A percentile compares a stretch with the other conserved stretches of the same genome.
Conservation (phyloP, 352 stramenopile genomes). For the Phytophthora pisi region DNA sequence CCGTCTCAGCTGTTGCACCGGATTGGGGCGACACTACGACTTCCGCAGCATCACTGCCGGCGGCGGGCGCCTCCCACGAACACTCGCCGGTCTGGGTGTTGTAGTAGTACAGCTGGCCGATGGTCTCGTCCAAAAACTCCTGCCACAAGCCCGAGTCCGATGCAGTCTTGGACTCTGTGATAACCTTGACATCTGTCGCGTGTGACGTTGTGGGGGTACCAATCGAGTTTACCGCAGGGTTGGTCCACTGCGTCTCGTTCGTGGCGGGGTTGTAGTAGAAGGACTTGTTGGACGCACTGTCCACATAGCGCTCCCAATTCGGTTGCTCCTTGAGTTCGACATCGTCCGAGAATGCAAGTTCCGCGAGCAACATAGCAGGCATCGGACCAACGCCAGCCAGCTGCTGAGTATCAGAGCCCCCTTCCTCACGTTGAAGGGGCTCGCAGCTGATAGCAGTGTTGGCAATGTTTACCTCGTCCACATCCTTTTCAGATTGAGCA, state of each 20-base stretch:
- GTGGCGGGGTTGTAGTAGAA: constrained; percentile 57
- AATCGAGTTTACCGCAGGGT: constrained; percentile 19
- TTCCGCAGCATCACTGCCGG: constrained; percentile 12
- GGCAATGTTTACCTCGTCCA: background rate
- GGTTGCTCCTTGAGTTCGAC: constrained; percentile 5
- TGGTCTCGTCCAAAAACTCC: constrained; percentile 61
- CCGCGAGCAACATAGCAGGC: constrained; percentile 3
- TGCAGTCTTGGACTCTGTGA: constrained; percentile 8
- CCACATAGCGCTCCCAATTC: constrained; percentile 62
- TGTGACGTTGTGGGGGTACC: constrained; percentile 1
- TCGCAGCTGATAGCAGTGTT: background rate
- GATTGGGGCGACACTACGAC: constrained; percentile 9
- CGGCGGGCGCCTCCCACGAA: constrained; percentile 52
- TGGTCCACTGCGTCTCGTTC: constrained; percentile 51
- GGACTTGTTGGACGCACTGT: constrained; percentile 51
- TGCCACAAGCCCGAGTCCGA: constrained; percentile 46
- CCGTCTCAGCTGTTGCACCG: constrained; percentile 15
- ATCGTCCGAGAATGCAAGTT: constrained; percentile 12
- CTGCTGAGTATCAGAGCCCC: background rate
- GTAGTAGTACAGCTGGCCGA: constrained; percentile 72
- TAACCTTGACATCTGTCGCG: constrained; percentile 9
- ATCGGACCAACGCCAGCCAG: background rate
- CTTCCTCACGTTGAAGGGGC: constrained; percentile 4
- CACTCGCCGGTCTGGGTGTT: constrained; percentile 65
- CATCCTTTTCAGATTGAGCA: constrained; percentile 8